These are phyloP conservation scores for Dryadomyces quercivorus DNA, from an alignment of 2,329 filamentous ascomycete genomes.

Conservation along the genomic window DNA sequence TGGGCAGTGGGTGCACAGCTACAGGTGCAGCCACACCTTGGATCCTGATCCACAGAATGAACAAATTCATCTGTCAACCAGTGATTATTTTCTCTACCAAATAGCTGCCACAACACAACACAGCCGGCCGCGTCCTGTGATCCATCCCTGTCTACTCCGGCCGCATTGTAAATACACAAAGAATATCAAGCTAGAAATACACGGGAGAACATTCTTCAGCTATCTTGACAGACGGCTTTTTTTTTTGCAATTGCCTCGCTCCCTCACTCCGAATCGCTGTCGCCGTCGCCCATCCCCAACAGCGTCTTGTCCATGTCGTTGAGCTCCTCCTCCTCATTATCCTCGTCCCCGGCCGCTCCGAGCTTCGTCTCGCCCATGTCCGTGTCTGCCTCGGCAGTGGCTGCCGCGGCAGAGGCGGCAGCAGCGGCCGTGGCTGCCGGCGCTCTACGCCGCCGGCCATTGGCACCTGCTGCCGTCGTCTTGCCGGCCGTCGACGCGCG, in stretches of 20 bases:
- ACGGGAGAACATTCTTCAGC: background rate
- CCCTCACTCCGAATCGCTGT: constrained; percentile 20
- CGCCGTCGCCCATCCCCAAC: constrained; percentile 20
- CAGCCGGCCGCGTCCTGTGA: no score
- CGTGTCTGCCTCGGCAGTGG: constrained; percentile 31
- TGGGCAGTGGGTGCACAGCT: no score
- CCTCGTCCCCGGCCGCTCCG: background rate
- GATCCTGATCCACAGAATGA: no score
- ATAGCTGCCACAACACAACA: no score
- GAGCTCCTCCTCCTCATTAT: constrained; percentile 32
- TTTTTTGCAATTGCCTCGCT: no score
- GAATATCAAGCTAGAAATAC: background rate
- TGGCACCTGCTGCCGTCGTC: background rate
- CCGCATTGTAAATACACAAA: background rate
- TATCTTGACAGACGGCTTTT: no score
- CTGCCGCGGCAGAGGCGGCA: constrained; percentile 18
- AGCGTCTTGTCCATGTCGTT: constrained; percentile 25
- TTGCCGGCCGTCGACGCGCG: background rate
- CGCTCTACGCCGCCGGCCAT: constrained; percentile 2
- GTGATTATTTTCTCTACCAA: no score
- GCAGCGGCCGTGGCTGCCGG: constrained; percentile 9
- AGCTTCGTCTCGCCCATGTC: background rate
- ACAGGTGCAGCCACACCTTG: no score
- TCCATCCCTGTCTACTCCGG: no score
- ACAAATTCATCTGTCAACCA: no score